Percentiles rank a stretch among this genome's conserved stretches.
Evolutionary conservation across 768 basidiomycete species (phyloP).

Genomic region (Lanmaoa rubissima): DNA sequence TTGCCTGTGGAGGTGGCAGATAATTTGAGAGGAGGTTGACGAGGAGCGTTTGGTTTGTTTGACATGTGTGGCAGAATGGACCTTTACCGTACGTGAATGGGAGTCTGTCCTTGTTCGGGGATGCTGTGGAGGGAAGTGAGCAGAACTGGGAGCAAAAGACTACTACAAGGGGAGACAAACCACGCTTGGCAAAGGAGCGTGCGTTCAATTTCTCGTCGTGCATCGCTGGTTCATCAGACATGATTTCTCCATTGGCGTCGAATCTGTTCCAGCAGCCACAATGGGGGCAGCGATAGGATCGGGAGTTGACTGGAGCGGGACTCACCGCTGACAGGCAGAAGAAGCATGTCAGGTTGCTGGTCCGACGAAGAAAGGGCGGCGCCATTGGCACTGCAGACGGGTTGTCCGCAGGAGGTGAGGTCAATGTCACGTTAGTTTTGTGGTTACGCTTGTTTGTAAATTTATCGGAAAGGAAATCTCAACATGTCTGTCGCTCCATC

Average conservation of each 20-base stretch:
- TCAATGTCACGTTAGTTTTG: background rate
- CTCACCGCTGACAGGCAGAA: slow-evolving; percentile 58
- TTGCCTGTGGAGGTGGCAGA: slow-evolving; percentile 73
- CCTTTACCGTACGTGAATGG: slow-evolving; percentile 55
- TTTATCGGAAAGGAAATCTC: slow-evolving; percentile 22
- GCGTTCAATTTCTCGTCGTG: slow-evolving; percentile 73
- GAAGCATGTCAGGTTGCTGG: slow-evolving; percentile 56
- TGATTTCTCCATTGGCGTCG: slow-evolving; percentile 68
- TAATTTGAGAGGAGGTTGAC: slow-evolving; percentile 88
- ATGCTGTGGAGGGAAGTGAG: slow-evolving; percentile 42
- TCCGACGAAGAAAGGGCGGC: slow-evolving; percentile 49
- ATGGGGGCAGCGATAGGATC: slow-evolving; percentile 61
- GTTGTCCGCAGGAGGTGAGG: background rate
- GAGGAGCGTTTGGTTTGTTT: slow-evolving; percentile 89
- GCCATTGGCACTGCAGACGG: slow-evolving; percentile 12
- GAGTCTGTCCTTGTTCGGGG: slow-evolving; percentile 65
- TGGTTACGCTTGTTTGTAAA: slow-evolving; percentile 13
- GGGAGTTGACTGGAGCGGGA: slow-evolving; percentile 45
- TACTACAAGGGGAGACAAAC: slow-evolving; percentile 36
- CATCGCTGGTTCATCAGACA: slow-evolving; percentile 88
- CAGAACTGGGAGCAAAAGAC: background rate
- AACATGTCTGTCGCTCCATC: slow-evolving; percentile 47
- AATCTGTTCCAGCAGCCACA: slow-evolving; percentile 78
- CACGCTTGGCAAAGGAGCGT: slow-evolving; percentile 68
- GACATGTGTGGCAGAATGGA: slow-evolving; percentile 84